A percentile compares a stretch with the other conserved stretches of the same genome.
phyloP scores from a whole-genome alignment of 768 basidiomycete genomes.

The Pholiota molesta region DNA sequence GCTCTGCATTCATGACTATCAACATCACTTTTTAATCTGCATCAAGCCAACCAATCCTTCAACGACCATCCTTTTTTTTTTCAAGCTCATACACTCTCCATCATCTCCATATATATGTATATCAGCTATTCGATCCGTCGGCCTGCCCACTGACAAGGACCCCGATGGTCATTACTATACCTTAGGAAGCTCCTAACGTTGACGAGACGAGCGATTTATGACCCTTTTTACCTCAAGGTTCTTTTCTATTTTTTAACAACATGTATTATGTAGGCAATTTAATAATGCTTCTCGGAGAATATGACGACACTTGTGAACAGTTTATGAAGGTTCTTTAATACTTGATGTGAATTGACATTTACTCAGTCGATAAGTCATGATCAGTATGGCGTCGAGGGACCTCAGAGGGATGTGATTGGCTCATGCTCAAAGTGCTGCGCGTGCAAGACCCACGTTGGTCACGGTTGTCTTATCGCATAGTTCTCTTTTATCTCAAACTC shows the following conservation, averaged over 20 bases:
- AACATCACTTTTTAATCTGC: conserved; percentile 19
- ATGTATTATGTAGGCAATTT: conserved; percentile 29
- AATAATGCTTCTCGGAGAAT: conserved; percentile 12
- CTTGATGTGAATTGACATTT: background rate
- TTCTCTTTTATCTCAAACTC: conserved; percentile 5
- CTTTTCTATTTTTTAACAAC: conserved; percentile 20
- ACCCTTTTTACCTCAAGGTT: conserved; percentile 13
- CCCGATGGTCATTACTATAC: conserved; percentile 22
- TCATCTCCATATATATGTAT: conserved; percentile 20
- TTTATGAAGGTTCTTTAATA: background rate
- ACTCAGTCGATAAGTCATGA: background rate
- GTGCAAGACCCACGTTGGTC: conserved; percentile 5
- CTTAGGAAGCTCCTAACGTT: conserved; percentile 23
- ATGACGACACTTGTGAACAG: background rate
- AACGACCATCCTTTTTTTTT: conserved; percentile 14
- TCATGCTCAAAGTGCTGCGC: background rate
- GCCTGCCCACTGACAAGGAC: conserved; percentile 10
- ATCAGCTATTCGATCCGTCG: conserved; percentile 24
- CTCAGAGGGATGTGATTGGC: conserved; percentile 1
- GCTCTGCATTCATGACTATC: conserved; percentile 19
- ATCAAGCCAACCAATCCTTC: conserved; percentile 15
- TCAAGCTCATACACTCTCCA: conserved; percentile 16
- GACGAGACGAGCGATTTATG: conserved; percentile 23
- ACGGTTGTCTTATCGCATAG: conserved; percentile 18
- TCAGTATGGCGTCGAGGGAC: background rate